phyloP scores from a whole-genome alignment of 208 protist genomes.

The Trypanosoma rangeli region DNA sequence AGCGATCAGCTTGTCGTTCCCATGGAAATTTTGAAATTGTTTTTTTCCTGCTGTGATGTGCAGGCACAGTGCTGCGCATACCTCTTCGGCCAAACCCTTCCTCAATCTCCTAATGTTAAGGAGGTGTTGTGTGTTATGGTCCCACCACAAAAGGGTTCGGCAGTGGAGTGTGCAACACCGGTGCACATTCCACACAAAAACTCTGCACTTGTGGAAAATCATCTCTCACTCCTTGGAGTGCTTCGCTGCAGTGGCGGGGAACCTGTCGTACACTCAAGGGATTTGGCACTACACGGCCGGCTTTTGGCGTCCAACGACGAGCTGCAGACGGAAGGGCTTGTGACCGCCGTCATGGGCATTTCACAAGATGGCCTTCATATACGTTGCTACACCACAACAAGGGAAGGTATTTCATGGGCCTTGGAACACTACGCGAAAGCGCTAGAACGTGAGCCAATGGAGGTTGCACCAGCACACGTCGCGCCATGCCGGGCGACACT shows the following conservation, averaged over 20 bases:
- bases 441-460: conserved; percentile 53
- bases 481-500: conserved; percentile 59
- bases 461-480: conserved; percentile 55
- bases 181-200: conserved; percentile 62
- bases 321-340: conserved; percentile 49
- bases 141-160: conserved; percentile 79
- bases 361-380: conserved; percentile 66
- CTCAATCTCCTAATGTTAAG: conserved; percentile 82
- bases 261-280: conserved; percentile 65
- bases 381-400: conserved; percentile 79
- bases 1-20: conserved; percentile 88
- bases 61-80: conserved; percentile 83
- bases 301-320: conserved; percentile 69
- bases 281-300: conserved; percentile 79
- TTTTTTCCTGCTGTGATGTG: conserved; percentile 81
- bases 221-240: conserved; percentile 79
- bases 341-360: conserved; percentile 48
- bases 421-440: conserved; percentile 45
- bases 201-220: conserved; percentile 56
- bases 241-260: conserved; percentile 72
- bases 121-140: conserved; percentile 87
- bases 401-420: conserved; percentile 79
- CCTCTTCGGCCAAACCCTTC: conserved; percentile 84
- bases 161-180: conserved; percentile 64
- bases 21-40: conserved; percentile 68